These are phyloP conservation scores for Arctostaphylos glauca DNA, from an alignment of 148 eudicot genomes.

Conservation along the genomic window DNA sequence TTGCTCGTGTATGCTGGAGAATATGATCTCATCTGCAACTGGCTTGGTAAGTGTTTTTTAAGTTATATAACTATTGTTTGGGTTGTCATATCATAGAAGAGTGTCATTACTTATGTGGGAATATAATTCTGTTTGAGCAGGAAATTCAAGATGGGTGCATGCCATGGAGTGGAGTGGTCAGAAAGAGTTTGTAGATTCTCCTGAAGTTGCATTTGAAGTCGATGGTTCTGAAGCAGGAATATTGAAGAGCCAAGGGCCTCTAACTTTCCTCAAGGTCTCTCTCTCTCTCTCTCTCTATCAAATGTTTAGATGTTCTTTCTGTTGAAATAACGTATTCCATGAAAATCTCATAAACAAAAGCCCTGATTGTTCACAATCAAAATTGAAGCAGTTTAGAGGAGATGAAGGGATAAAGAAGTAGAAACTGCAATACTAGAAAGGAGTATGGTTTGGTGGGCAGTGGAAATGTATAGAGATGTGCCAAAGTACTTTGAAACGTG, in stretches of 20 bases:
- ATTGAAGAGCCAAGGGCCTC: constrained; percentile 65
- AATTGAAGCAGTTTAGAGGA: neutral
- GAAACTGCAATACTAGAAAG: neutral
- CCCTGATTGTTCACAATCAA: neutral
- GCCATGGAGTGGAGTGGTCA: constrained; percentile 90
- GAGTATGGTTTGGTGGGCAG: neutral
- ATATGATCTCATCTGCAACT: constrained; percentile 93
- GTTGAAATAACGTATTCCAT: neutral
- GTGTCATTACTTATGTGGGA: neutral
- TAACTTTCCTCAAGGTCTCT: constrained; percentile 79
- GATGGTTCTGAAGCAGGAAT: constrained; percentile 74
- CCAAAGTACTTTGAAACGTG: neutral
- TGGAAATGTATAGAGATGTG: neutral
- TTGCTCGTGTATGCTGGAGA: constrained; percentile 93
- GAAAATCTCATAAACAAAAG: neutral
- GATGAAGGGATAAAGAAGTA: neutral
- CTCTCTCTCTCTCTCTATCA: constrained; percentile 4
- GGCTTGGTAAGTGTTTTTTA: constrained; percentile 72
- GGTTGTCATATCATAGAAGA: neutral
- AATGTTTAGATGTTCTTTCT: neutral
- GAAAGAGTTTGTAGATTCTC: constrained; percentile 54
- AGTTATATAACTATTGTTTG: neutral
- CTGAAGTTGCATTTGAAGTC: constrained; percentile 68
- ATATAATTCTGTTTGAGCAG: constrained; percentile 29
- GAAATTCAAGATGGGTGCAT: constrained; percentile 94